phyloP scores from a whole-genome alignment of 306 rosid species.

The Hippophae gyantsensis region DNA sequence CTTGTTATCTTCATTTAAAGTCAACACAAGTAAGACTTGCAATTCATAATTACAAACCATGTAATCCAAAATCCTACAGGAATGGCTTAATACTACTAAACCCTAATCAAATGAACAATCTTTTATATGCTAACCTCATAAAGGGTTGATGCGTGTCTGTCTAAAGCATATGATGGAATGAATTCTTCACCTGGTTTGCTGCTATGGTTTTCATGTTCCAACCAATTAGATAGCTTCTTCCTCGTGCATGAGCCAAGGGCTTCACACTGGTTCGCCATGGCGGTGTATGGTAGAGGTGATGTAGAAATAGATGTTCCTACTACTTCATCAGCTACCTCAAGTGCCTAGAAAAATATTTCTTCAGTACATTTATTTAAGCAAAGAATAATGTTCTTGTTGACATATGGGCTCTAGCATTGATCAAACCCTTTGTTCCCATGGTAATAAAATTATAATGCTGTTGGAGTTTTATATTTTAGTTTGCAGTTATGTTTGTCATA shows the following conservation, averaged over 20 bases:
- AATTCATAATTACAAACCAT: background rate
- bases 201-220: slow-evolving; percentile 58
- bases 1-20: slow-evolving; percentile 28
- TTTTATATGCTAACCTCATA: slow-evolving; percentile 34
- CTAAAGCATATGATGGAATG: slow-evolving; percentile 22
- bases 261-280: slow-evolving; percentile 94
- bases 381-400: too few species aligned
- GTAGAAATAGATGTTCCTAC: slow-evolving; percentile 71
- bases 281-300: slow-evolving; percentile 78
- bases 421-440: too few species aligned
- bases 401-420: background rate
- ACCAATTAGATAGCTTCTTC: slow-evolving; percentile 85
- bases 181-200: slow-evolving; percentile 32
- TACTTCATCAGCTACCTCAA: slow-evolving; percentile 93
- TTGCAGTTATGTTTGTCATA: background rate
- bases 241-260: slow-evolving; percentile 82
- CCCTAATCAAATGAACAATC: too few species aligned
- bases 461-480: background rate
- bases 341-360: slow-evolving; percentile 42
- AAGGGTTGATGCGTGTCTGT: slow-evolving; percentile 25
- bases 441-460: too few species aligned
- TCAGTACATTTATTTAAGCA: background rate
- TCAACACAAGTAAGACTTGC: background rate
- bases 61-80: background rate
- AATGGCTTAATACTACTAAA: too few species aligned